Conservation (phyloP, 345 rosid genomes). For the Eucalyptus curtisii region DNA sequence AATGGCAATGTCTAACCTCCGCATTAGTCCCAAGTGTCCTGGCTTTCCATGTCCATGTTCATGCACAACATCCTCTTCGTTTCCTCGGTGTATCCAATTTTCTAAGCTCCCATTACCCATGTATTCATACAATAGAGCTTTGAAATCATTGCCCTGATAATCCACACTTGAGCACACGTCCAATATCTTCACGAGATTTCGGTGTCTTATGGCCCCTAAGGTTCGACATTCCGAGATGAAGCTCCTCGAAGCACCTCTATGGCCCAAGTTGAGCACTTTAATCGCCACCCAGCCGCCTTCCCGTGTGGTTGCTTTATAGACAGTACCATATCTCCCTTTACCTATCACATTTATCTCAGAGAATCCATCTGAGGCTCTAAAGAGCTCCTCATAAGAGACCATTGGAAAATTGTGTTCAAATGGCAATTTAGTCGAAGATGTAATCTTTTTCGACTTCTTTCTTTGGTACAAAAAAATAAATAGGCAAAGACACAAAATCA, state of each 20-base stretch:
- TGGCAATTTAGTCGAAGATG: background rate
- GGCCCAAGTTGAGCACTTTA: background rate
- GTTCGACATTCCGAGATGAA: background rate
- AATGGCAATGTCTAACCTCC: too few species aligned
- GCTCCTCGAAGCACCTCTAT: background rate
- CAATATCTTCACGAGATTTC: too few species aligned
- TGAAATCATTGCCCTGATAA: rapidly evolving
- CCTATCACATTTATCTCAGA: background rate
- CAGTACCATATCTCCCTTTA: background rate
- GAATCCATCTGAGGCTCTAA: background rate
- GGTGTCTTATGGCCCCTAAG: too few species aligned
- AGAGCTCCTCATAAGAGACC: background rate
- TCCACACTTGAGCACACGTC: too few species aligned
- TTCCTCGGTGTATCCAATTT: too few species aligned
- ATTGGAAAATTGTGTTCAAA: too few species aligned
- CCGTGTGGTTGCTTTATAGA: background rate
- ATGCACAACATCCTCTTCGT: rapidly evolving
- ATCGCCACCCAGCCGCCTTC: background rate
- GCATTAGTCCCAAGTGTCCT: too few species aligned
- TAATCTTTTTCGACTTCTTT: background rate
- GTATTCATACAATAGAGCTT: too few species aligned
- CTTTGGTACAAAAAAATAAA: background rate
- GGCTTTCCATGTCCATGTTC: too few species aligned
- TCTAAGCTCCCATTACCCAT: too few species aligned
- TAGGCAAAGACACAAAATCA: background rate